Percentiles rank a stretch among this genome's conserved stretches.
Evolutionary conservation across 306 rosid genomes (phyloP).

Genomic region (Lithocarpus polystachyus): DNA sequence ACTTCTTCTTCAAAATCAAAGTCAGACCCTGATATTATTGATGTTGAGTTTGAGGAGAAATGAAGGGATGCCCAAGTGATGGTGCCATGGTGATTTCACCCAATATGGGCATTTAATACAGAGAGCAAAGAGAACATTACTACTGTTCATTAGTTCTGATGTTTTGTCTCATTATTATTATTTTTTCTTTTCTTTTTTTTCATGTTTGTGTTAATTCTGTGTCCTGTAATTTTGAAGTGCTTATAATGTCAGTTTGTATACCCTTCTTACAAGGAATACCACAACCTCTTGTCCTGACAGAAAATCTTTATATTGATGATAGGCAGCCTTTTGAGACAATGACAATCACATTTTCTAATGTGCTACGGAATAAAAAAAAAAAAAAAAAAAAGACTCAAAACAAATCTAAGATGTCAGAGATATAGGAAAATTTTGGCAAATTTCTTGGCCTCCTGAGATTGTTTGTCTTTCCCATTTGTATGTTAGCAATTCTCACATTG

Average conservation of each 20-base stretch:
- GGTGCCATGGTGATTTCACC: background rate
- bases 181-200: background rate
- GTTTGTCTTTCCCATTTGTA: too few relatives aligned
- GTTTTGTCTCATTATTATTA: background rate
- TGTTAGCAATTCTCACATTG: too few relatives aligned
- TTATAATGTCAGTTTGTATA: background rate
- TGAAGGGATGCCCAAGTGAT: conserved; percentile 25
- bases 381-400: too few relatives aligned
- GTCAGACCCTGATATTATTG: conserved; percentile 74
- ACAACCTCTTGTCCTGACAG: background rate
- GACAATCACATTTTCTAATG: too few relatives aligned
- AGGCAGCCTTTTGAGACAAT: background rate
- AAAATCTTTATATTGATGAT: background rate
- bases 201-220: conserved; percentile 4
- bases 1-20: conserved; percentile 55
- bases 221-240: conserved; percentile 1
- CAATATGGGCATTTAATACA: background rate
- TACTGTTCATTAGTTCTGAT: background rate
- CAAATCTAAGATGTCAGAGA: too few relatives aligned
- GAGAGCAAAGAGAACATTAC: background rate
- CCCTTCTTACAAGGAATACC: background rate
- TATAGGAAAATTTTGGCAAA: too few relatives aligned
- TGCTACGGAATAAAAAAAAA: too few relatives aligned
- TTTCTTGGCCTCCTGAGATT: too few relatives aligned
- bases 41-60: conserved; percentile 95